These are phyloP conservation scores for Sclerotinia glacialis DNA, from an alignment of 2,329 filamentous ascomycete species.

Conservation along the genomic window DNA sequence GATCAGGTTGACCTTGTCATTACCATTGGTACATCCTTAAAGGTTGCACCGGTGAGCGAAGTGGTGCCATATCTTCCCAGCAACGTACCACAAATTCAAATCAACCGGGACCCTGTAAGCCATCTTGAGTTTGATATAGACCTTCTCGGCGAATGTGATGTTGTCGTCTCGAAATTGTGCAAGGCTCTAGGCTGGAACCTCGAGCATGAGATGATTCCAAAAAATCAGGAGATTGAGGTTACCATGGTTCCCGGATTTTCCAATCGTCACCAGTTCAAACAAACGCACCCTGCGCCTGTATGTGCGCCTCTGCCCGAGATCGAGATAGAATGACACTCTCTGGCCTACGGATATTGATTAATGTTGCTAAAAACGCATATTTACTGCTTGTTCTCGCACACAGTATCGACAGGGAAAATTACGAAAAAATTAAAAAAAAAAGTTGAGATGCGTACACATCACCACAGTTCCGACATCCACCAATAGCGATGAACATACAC, in stretches of 20 bases:
- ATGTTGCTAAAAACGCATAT: neutral
- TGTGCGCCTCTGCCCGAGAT: neutral
- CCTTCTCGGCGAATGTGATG: conserved; percentile 90
- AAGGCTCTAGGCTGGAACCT: conserved; percentile 77
- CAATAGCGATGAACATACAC: neutral
- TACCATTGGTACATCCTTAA: conserved; percentile 93
- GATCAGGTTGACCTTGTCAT: conserved; percentile 83
- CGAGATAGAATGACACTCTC: too few species aligned
- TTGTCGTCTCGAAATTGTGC: conserved; percentile 83
- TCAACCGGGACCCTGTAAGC: conserved; percentile 76
- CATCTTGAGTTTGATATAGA: conserved; percentile 97
- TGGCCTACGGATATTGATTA: neutral
- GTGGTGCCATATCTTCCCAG: conserved; percentile 77
- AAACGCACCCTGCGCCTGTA: neutral
- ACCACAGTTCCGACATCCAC: neutral
- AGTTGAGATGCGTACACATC: neutral
- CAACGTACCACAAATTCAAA: conserved; percentile 86
- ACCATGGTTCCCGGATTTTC: conserved; percentile 47
- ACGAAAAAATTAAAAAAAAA: neutral
- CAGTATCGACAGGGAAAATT: neutral
- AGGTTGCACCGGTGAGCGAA: conserved; percentile 92
- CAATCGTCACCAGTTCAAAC: conserved; percentile 46
- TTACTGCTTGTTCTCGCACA: neutral
- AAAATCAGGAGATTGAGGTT: conserved; percentile 60
- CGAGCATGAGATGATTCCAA: conserved; percentile 78